Conservation (phyloP, 805 yeast species). For the Vanderwaltozyma yarrowii region DNA sequence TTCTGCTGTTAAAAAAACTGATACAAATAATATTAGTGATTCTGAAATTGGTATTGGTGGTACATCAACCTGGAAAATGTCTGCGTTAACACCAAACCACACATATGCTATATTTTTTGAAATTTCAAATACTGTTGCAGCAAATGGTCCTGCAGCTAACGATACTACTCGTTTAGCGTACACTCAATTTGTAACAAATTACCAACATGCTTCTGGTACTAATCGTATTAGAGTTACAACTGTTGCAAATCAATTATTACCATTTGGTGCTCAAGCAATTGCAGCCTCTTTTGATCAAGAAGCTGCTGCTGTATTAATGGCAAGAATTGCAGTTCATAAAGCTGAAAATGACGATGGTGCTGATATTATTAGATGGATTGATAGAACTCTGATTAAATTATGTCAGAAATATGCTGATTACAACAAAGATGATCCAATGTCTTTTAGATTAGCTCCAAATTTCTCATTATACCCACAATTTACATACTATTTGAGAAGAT, state of each 20-base stretch:
- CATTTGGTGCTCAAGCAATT: conserved; percentile 43
- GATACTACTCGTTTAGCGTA: conserved; percentile 31
- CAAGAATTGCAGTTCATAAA: conserved; percentile 80
- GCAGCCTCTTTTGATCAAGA: conserved; percentile 81
- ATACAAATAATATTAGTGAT: conserved; percentile 70
- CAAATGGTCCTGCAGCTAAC: conserved; percentile 2
- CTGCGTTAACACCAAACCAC: conserved; percentile 74
- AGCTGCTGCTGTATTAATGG: conserved; percentile 88
- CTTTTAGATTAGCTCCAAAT: conserved; percentile 73
- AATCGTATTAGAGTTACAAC: conserved; percentile 85
- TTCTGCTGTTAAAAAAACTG: conserved; percentile 50
- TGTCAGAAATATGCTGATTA: conserved; percentile 91
- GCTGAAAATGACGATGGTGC: conserved; percentile 76
- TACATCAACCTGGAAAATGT: conserved; percentile 75
- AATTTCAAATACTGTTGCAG: conserved; percentile 33
- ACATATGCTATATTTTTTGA: conserved; percentile 86
- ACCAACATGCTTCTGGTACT: conserved; percentile 87
- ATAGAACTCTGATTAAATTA: conserved; percentile 75
- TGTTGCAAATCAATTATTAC: conserved; percentile 41
- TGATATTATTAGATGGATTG: conserved; percentile 88
- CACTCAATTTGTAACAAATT: conserved; percentile 80
- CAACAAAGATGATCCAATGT: conserved; percentile 67
- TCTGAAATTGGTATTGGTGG: conserved; percentile 89
- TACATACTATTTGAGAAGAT: conserved; percentile 85
- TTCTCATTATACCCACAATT: conserved; percentile 88